These are phyloP conservation scores for Leucaena leucocephala DNA, from an alignment of 306 rosid species.

Conservation along the genomic window DNA sequence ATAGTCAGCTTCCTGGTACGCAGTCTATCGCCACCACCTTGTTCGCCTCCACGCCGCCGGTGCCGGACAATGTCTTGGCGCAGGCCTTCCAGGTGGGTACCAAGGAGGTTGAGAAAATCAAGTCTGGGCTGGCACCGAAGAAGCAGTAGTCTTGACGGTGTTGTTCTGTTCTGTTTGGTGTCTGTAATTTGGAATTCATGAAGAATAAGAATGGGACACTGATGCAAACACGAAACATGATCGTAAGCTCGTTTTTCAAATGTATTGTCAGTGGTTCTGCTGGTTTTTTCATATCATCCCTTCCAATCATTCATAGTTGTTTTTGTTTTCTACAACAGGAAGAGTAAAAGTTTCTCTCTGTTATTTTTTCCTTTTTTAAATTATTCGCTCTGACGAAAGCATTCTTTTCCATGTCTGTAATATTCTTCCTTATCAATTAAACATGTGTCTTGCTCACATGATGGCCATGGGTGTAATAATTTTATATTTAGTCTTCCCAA, in stretches of 20 bases:
- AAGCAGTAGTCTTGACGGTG: background rate
- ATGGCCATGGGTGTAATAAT: background rate
- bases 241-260: background rate
- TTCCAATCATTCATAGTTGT: background rate
- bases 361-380: background rate
- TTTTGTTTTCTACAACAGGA: background rate
- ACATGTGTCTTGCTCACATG: background rate
- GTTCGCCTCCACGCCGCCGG: slow-evolving; percentile 68
- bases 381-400: background rate
- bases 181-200: background rate
- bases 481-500: too few relatives aligned
- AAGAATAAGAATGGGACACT: background rate
- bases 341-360: background rate
- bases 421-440: background rate
- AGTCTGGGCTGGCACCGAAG: slow-evolving; percentile 68
- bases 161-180: background rate
- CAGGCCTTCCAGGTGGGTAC: slow-evolving; percentile 65
- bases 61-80: slow-evolving; percentile 70
- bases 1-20: slow-evolving; percentile 87
- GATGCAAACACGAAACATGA: slow-evolving; percentile 9
- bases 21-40: slow-evolving; percentile 59
- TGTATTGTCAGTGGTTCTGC: background rate
- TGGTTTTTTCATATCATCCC: background rate
- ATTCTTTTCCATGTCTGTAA: too few relatives aligned
- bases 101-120: slow-evolving; percentile 65